A percentile compares a stretch with the other conserved stretches of the same genome.
These are phyloP conservation scores for Mycena alexandri DNA, from an alignment of 768 basidiomycete species.

Conservation along the genomic window DNA sequence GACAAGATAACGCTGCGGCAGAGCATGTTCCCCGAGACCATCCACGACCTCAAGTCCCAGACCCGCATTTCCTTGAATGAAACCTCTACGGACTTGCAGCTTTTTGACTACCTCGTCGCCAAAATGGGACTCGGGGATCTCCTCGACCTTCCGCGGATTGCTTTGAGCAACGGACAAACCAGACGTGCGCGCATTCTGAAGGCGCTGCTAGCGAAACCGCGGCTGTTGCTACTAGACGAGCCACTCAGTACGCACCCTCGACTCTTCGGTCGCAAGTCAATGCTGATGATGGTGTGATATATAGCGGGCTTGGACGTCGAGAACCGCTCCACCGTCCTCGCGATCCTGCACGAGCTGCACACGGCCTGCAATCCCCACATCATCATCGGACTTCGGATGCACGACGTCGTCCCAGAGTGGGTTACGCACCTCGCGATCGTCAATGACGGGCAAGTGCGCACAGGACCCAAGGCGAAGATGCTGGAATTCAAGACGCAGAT, in stretches of 20 bases:
- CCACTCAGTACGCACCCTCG: constrained; percentile 74
- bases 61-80: constrained; percentile 43
- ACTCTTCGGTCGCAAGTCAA: not conserved
- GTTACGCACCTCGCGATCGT: constrained; percentile 76
- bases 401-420: constrained; percentile 81
- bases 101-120: constrained; percentile 67
- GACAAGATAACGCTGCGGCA: constrained; percentile 83
- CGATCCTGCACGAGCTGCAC: constrained; percentile 69
- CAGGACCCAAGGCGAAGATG: constrained; percentile 65
- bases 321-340: constrained; percentile 67
- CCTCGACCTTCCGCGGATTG: constrained; percentile 87
- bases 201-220: constrained; percentile 77
- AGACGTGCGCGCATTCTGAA: constrained; percentile 86
- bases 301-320: constrained; percentile 84
- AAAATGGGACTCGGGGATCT: constrained; percentile 70
- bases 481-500: constrained; percentile 37
- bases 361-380: constrained; percentile 64
- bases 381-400: constrained; percentile 74
- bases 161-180: constrained; percentile 93
- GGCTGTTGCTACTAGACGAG: constrained; percentile 90
- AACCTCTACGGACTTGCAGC: constrained; percentile 35
- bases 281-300: not conserved
- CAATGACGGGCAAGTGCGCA: constrained; percentile 58
- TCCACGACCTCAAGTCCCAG: constrained; percentile 40
- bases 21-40: constrained; percentile 71